Conservation (phyloP, 805 yeast genomes). For the Candida yuanshanica region DNA sequence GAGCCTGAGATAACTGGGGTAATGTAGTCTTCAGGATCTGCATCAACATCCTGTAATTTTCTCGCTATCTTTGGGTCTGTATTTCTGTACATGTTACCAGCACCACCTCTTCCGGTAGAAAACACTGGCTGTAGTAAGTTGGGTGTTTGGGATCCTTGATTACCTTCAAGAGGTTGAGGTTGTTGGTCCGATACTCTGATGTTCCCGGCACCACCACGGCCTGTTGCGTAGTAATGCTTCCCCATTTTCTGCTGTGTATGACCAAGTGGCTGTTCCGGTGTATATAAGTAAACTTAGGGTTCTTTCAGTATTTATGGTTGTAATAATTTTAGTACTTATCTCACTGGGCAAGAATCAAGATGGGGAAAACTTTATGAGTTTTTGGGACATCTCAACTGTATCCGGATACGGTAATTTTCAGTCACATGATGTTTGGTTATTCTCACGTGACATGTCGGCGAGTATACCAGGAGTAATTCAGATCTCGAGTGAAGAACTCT, state of each 20-base stretch:
- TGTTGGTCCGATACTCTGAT: constrained; percentile 38
- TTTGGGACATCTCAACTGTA: background rate
- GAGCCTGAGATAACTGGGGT: constrained; percentile 36
- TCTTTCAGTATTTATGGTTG: no score
- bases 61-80: constrained; percentile 53
- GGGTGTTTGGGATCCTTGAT: constrained; percentile 60
- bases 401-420: background rate
- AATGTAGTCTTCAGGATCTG: constrained; percentile 32
- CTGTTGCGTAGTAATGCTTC: constrained; percentile 52
- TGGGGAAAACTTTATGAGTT: background rate
- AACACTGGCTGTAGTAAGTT: constrained; percentile 47
- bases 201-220: constrained; percentile 79
- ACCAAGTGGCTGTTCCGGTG: background rate
- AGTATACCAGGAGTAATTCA: no score
- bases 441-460: no score
- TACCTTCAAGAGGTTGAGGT: constrained; percentile 50
- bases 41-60: constrained; percentile 62
- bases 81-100: constrained; percentile 67
- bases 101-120: constrained; percentile 76
- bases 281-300: background rate
- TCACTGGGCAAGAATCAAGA: no score
- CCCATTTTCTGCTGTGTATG: background rate
- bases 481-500: no score
- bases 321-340: no score
- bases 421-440: background rate